These are phyloP conservation scores for Tetrapisispora arboricola DNA, from an alignment of 805 yeast genomes.

Conservation along the genomic window DNA sequence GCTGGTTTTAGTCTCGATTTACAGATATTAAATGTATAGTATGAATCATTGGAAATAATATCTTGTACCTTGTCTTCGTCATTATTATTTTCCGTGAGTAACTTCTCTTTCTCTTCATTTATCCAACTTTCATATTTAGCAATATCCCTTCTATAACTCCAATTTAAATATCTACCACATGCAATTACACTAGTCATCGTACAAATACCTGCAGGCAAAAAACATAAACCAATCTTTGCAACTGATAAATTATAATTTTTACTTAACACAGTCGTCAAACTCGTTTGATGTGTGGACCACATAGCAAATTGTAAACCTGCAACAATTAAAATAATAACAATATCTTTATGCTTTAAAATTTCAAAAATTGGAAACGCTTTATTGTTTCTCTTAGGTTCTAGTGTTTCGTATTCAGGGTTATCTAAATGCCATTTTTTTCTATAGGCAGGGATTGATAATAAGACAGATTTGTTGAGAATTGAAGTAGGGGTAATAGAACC, in stretches of 20 bases:
- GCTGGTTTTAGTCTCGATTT: conserved; percentile 44
- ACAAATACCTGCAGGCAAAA: conserved; percentile 64
- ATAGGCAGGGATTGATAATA: conserved; percentile 24
- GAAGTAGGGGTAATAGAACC: conserved; percentile 48
- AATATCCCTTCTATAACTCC: conserved; percentile 25
- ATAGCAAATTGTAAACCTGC: conserved; percentile 53
- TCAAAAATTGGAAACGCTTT: conserved; percentile 33
- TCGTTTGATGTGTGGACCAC: conserved; percentile 63
- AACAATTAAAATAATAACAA: conserved; percentile 42
- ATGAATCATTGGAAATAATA: conserved; percentile 16
- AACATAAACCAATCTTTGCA: conserved; percentile 57
- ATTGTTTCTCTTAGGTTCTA: conserved; percentile 17
- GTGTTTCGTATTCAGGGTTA: conserved; percentile 26
- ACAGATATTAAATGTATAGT: conserved; percentile 42
- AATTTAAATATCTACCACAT: conserved; percentile 49
- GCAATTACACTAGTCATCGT: conserved; percentile 50
- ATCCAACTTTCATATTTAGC: conserved; percentile 17
- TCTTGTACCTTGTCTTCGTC: conserved; percentile 12
- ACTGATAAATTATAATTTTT: conserved; percentile 41
- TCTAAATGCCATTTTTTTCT: conserved; percentile 21
- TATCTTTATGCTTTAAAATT: conserved; percentile 36
- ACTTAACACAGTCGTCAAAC: conserved; percentile 47
- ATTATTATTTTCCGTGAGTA: conserved; percentile 15
- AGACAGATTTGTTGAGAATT: conserved; percentile 36
- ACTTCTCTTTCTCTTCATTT: conserved; percentile 7